Evolutionary conservation across 768 basidiomycete species (phyloP).

Genomic region (Sarcodon aspratus): DNA sequence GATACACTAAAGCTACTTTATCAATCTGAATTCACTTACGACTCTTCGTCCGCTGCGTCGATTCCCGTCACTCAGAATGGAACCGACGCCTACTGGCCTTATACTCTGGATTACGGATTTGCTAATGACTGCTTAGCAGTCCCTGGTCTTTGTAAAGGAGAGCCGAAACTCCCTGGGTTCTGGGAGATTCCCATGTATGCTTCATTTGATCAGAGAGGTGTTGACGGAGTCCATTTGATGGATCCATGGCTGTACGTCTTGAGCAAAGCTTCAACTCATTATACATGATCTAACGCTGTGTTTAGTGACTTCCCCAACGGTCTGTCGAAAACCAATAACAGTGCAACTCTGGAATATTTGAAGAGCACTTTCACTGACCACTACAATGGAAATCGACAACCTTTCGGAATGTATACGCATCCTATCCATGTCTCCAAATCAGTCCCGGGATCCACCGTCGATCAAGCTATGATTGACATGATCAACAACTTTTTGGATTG

Average conservation of each 20-base stretch:
- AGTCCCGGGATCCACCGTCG: slow-evolving; percentile 46
- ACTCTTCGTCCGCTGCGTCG: slow-evolving; percentile 49
- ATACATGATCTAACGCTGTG: background rate
- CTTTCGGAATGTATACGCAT: slow-evolving; percentile 74
- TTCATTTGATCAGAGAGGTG: slow-evolving; percentile 51
- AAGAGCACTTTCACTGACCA: slow-evolving; percentile 63
- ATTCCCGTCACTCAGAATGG: slow-evolving; percentile 51
- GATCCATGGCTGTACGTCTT: slow-evolving; percentile 66
- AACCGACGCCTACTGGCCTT: slow-evolving; percentile 78
- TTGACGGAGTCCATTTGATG: slow-evolving; percentile 57
- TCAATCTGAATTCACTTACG: slow-evolving; percentile 55
- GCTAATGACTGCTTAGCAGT: slow-evolving; percentile 64
- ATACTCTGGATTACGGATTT: slow-evolving; percentile 70
- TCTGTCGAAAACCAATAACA: slow-evolving; percentile 35
- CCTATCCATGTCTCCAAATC: slow-evolving; percentile 61
- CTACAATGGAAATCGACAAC: slow-evolving; percentile 66
- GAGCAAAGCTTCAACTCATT: background rate
- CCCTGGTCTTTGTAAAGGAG: slow-evolving; percentile 47
- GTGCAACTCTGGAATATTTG: slow-evolving; percentile 61
- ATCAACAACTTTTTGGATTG: slow-evolving; percentile 75
- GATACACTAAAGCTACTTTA: slow-evolving; percentile 51
- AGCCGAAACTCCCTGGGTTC: slow-evolving; percentile 63
- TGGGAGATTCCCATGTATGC: slow-evolving; percentile 86
- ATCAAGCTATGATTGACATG: slow-evolving; percentile 53
- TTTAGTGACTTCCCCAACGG: slow-evolving; percentile 46